Conservation (phyloP, 2,329 filamentous ascomycete species). For the Talaromyces marneffei region DNA sequence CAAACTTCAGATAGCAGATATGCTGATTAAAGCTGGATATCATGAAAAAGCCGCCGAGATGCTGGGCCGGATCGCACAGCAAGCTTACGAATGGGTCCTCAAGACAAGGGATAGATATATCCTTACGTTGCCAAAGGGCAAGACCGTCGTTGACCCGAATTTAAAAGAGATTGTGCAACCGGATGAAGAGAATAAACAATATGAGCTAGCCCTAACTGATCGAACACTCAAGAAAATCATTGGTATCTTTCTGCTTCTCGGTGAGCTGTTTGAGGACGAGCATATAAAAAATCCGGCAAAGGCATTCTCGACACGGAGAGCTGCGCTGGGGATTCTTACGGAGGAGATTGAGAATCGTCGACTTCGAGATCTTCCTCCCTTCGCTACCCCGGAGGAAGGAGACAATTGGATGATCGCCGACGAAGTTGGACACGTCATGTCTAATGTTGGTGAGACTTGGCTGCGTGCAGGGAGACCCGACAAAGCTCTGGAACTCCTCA, state of each 20-base stretch:
- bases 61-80: conserved; percentile 66
- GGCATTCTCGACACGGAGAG: conserved; percentile 69
- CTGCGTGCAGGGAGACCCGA: conserved; percentile 68
- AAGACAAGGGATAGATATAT: conserved; percentile 16
- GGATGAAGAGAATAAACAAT: not conserved
- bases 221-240: conserved; percentile 68
- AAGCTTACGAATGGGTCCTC: conserved; percentile 51
- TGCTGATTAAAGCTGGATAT: conserved; percentile 72
- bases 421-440: conserved; percentile 31
- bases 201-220: conserved; percentile 31
- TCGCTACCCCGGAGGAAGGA: conserved; percentile 42
- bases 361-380: conserved; percentile 62
- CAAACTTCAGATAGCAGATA: conserved; percentile 70
- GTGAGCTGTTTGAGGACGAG: conserved; percentile 71
- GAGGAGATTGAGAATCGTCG: conserved; percentile 66
- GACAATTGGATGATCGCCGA: conserved; percentile 34
- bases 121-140: conserved; percentile 19
- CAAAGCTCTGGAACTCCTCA: conserved; percentile 76
- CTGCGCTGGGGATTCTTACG: conserved; percentile 74
- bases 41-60: conserved; percentile 67
- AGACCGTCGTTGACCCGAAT: conserved; percentile 16
- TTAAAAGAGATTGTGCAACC: conserved; percentile 6
- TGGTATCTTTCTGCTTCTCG: conserved; percentile 74
- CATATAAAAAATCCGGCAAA: conserved; percentile 67
- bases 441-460: conserved; percentile 71